Base-by-base conservation (phyloP, 1,139 yeast genomes). In the Nadsonia starkeyi-henricii region DNA sequence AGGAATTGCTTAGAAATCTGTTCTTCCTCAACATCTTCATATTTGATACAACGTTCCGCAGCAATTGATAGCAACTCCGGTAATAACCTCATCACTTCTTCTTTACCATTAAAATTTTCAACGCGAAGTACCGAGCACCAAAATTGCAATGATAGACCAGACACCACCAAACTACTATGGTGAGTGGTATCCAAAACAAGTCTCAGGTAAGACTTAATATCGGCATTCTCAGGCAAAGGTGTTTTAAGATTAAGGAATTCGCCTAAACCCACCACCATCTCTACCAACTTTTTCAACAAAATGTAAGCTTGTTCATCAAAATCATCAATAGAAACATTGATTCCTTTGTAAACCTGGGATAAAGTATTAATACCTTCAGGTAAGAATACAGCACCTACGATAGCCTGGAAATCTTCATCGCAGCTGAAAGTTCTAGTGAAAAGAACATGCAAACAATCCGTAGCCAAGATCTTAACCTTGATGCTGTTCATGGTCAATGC, bases 71-170 rank as follows among this genome's bases (percentile, higher is more conserved):
- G 68, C 43, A 93, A 68, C 41, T 78, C 79, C 28, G 89, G 80
- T 51, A 85, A 66, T 9, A 82, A 66, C 15, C 68, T 67, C 46
- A 73, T 57, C 43, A 78, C 76, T 39, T 62, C 65, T 47, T 71
- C 65, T 55, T 71, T 61, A 62, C 67, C 68, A 21, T 69, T 62
- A 46, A 85, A 71, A 51, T 82, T 89, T 56, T 88, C 96, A 50
- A 80, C 78, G 57, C 98, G 74, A 47, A 91, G 68, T 54, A 91
- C 79, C 1, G 93, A 79, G 51, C 95, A 89, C 98, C 98, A 93
- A 70, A 91, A 84, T 61, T 89, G 96, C 50, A 91, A 68, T 0
- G 96, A 85, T 39, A 89, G 72, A 0, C 96, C 96, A 48, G 95
- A 83, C 2, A 91, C 80, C n/a, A 91, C 83, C 51, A 91, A 71